These are phyloP conservation scores for Paraurostyla sp. DNA, from an alignment of 73 alveolate species.

Conservation along the genomic window DNA sequence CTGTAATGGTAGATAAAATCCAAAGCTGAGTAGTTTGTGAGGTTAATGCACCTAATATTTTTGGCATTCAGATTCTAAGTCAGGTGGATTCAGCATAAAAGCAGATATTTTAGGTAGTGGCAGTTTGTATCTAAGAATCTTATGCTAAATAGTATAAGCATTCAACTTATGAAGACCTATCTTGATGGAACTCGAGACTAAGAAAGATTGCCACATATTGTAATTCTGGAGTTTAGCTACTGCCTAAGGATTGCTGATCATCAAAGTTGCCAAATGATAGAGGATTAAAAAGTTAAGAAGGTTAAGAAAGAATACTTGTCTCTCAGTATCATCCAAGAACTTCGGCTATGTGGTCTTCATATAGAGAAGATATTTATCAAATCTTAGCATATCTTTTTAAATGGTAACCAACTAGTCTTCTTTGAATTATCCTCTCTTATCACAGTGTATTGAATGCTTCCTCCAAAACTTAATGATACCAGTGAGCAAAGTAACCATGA, in stretches of 20 bases:
- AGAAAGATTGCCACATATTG: slow-evolving; percentile 63
- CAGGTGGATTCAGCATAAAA: slow-evolving; percentile 10
- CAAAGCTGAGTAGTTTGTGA: slow-evolving; percentile 10
- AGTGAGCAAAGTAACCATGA: background rate
- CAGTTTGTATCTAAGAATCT: background rate
- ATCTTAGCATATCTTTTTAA: background rate
- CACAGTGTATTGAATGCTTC: background rate
- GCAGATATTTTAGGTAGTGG: background rate
- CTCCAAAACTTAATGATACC: background rate
- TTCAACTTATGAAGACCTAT: background rate
- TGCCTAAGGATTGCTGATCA: slow-evolving; percentile 6
- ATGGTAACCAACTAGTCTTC: background rate
- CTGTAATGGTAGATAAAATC: slow-evolving; percentile 14
- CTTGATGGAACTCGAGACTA: background rate
- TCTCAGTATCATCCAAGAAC: background rate
- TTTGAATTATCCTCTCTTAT: background rate
- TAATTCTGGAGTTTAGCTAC: background rate
- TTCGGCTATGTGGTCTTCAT: slow-evolving; percentile 22
- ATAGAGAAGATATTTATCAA: background rate
- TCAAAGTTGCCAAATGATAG: slow-evolving; percentile 10
- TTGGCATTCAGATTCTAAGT: background rate
- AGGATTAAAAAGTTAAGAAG: slow-evolving; percentile 48
- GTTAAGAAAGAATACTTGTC: slow-evolving; percentile 51
- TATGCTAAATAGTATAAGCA: slow-evolving; percentile 16
- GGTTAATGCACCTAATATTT: slow-evolving; percentile 1